Evolutionary conservation across 768 basidiomycete genomes (phyloP).

Genomic region (Mycena amicta): DNA sequence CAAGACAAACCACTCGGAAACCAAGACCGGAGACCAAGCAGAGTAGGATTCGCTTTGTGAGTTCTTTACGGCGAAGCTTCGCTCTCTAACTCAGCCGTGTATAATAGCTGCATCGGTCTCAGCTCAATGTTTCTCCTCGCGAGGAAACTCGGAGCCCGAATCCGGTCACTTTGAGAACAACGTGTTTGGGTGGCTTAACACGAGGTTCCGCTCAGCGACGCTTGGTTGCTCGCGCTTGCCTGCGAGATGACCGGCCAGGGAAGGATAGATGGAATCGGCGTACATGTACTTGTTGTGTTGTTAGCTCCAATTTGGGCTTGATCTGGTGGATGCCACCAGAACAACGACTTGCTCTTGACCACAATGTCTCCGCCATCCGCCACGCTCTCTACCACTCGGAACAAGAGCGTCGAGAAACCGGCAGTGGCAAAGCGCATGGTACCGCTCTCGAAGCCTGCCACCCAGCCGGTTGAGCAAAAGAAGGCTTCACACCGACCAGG

Average conservation of each 20-base stretch:
- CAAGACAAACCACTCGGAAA: no score
- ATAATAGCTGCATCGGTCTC: no score
- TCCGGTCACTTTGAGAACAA: no score
- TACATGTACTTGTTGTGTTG: no score
- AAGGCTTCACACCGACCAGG: conserved; percentile 70
- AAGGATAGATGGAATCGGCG: no score
- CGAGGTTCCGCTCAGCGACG: no score
- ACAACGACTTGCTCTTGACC: background rate
- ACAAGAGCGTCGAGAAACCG: background rate
- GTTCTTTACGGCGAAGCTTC: background rate
- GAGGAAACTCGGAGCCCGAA: no score
- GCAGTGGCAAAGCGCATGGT: conserved; percentile 10
- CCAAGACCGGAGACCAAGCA: background rate
- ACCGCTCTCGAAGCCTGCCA: conserved; percentile 24
- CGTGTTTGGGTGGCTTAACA: no score
- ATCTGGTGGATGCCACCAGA: background rate
- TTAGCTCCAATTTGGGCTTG: background rate
- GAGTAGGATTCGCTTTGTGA: background rate
- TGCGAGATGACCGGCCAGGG: no score
- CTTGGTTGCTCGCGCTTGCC: no score
- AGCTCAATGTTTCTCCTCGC: no score
- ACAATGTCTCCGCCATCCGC: background rate
- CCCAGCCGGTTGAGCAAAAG: conserved; percentile 51
- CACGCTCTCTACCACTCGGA: background rate
- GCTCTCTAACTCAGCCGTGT: no score